Conservation (phyloP, 768 basidiomycete species). For the Fomitopsis pulvina region DNA sequence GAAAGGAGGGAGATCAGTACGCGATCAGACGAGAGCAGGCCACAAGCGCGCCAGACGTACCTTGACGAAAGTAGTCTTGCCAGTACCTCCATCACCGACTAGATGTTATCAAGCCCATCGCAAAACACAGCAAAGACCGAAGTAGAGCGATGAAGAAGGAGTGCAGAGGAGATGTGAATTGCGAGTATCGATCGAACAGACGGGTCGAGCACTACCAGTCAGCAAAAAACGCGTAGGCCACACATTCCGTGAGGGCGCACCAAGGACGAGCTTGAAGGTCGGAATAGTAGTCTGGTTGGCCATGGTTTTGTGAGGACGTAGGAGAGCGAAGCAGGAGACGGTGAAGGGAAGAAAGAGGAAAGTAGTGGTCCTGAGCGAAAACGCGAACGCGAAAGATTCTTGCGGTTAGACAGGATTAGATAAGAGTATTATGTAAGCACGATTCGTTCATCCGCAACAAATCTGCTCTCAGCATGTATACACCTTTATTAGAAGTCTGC, state of each 20-base stretch:
- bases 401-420: constrained; percentile 13
- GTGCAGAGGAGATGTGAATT: constrained; percentile 10
- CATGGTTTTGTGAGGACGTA: constrained; percentile 34
- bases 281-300: constrained; percentile 46
- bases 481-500: too few relatives aligned
- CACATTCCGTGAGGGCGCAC: constrained; percentile 39
- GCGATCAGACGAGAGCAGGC: constrained; percentile 36
- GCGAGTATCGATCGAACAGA: constrained; percentile 48
- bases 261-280: constrained; percentile 98
- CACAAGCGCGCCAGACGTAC: constrained; percentile 33
- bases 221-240: constrained; percentile 11
- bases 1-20: constrained; percentile 40
- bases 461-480: not conserved
- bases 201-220: constrained; percentile 18
- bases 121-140: constrained; percentile 11
- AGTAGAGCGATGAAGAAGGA: constrained; percentile 14
- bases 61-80: constrained; percentile 99
- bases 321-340: constrained; percentile 32
- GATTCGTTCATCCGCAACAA: not conserved
- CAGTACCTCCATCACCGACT: constrained; percentile 97
- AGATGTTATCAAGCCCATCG: constrained; percentile 15
- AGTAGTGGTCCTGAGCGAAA: constrained; percentile 14
- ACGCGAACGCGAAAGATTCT: constrained; percentile 15
- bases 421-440: constrained; percentile 18
- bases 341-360: constrained; percentile 15